Evolutionary conservation across 495 filamentous ascomycete genomes (phyloP).

Genomic region (Tuber aestivum): DNA sequence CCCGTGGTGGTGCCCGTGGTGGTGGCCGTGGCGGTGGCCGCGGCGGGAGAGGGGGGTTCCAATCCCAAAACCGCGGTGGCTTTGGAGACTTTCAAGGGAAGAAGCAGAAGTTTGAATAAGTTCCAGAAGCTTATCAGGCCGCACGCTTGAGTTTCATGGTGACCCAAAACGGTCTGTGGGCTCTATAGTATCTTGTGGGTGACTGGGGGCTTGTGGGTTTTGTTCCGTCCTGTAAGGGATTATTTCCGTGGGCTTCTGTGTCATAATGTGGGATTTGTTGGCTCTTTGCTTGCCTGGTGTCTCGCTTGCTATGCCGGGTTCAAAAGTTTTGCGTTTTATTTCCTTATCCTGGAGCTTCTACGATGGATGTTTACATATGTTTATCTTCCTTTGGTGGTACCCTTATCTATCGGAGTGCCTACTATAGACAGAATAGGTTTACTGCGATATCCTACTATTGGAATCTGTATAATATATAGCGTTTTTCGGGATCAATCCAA

Average conservation of each 20-base stretch:
- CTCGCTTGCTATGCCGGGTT: not conserved
- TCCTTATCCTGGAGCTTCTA: not conserved
- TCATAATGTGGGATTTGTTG: not conserved
- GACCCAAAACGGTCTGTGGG: not conserved
- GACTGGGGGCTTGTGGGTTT: not conserved
- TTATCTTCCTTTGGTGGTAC: not conserved
- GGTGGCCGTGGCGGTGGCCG: constrained; percentile 43
- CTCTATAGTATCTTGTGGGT: not conserved
- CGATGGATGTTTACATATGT: not conserved
- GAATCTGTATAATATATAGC: not conserved
- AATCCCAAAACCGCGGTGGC: constrained; percentile 61
- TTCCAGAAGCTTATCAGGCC: not conserved
- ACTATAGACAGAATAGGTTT: not conserved
- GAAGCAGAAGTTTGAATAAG: constrained; percentile 77
- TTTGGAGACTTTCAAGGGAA: constrained; percentile 85
- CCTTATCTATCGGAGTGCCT: not conserved
- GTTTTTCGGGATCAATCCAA: not conserved
- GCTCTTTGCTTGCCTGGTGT: not conserved
- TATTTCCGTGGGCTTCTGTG: not conserved
- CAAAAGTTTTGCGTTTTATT: not conserved
- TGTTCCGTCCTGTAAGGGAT: not conserved
- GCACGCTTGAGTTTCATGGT: not conserved
- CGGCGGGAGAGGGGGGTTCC: constrained; percentile 41
- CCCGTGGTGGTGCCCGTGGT: constrained; percentile 49
- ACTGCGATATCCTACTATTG: not conserved